Percentiles rank a stretch among this genome's conserved stretches.
These are phyloP conservation scores for Bathelium albidoporum DNA, from an alignment of 495 filamentous ascomycete species.

Conservation along the genomic window DNA sequence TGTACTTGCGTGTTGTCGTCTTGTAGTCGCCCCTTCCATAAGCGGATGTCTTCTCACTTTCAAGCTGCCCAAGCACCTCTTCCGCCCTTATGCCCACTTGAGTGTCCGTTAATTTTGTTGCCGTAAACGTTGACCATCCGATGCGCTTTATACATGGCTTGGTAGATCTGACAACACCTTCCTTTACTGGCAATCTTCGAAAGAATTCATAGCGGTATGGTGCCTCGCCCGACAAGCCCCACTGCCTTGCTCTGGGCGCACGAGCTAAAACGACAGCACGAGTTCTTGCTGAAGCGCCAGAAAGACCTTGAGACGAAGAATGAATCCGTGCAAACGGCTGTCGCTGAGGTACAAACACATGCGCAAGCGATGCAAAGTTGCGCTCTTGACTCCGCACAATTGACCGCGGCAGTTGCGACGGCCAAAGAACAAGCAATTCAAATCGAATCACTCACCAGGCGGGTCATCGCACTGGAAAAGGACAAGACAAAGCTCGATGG, in stretches of 20 bases:
- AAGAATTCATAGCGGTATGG: conserved; percentile 1
- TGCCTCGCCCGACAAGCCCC: conserved; percentile 20
- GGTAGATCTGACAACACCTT: too few relatives aligned
- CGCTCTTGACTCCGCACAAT: neutral
- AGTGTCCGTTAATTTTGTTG: too few relatives aligned
- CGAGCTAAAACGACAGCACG: conserved; percentile 29
- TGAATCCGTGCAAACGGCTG: neutral
- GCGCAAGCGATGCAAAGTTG: conserved; percentile 10
- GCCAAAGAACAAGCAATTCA: neutral
- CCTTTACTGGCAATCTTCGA: neutral
- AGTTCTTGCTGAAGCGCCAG: conserved; percentile 24
- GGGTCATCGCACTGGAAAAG: conserved; percentile 8
- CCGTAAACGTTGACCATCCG: too few relatives aligned
- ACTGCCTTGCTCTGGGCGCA: conserved; percentile 29
- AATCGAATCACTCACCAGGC: neutral
- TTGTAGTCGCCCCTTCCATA: neutral
- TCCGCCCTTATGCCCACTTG: too few relatives aligned
- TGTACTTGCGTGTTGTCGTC: neutral
- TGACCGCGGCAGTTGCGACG: neutral
- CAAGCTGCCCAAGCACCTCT: too few relatives aligned
- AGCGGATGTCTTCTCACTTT: neutral
- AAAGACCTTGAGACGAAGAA: conserved; percentile 18
- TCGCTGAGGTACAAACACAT: conserved; percentile 11
- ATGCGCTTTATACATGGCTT: too few relatives aligned
- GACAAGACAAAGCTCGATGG: conserved; percentile 5